Conservation (phyloP, 192 early-diverging fungal species). For the Linnemannia schmuckeri region DNA sequence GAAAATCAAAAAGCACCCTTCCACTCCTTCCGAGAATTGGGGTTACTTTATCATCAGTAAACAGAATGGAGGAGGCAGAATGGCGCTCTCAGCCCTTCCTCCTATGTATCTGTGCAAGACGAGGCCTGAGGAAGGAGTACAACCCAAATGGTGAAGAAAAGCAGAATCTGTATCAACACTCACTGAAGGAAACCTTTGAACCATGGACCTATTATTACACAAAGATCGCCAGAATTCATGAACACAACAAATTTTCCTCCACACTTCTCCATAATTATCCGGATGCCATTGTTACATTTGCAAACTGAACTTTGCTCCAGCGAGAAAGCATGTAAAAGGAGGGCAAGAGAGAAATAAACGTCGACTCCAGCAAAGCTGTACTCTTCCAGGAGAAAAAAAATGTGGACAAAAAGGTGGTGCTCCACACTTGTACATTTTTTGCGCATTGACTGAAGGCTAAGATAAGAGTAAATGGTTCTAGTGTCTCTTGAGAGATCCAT, state of each 20-base stretch:
- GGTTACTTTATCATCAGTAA: background rate
- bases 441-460: background rate
- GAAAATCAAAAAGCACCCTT: background rate
- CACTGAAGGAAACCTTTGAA: background rate
- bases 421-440: background rate
- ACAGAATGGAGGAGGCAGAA: background rate
- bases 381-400: too few relatives aligned
- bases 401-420: too few relatives aligned
- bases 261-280: background rate
- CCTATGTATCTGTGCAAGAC: too few relatives aligned
- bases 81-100: background rate
- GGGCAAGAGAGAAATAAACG: too few relatives aligned
- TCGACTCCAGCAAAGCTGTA: too few relatives aligned
- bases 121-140: background rate
- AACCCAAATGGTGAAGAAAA: background rate
- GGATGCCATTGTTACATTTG: background rate
- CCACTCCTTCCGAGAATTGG: background rate
- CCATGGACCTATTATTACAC: background rate
- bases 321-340: too few relatives aligned
- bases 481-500: background rate
- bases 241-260: background rate
- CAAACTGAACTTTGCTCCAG: background rate
- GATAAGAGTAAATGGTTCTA: background rate
- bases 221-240: background rate
- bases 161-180: background rate